Conservation (phyloP, 225 moss, liverwort and hornwort species). For the Anthoceros angustus region DNA sequence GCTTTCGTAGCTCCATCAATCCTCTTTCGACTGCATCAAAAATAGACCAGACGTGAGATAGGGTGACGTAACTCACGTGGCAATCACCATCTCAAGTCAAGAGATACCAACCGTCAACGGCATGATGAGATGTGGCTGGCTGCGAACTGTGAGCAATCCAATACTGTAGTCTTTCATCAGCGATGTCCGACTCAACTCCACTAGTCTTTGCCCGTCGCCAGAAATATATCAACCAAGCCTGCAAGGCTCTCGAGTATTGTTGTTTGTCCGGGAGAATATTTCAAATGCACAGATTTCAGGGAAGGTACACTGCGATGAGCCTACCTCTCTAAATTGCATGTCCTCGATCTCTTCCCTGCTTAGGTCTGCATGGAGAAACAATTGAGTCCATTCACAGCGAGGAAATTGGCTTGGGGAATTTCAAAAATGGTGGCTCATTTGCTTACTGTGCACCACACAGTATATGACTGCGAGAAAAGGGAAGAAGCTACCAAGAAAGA, state of each 20-base stretch:
- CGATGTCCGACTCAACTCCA: conserved; percentile 75
- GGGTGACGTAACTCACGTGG: not conserved
- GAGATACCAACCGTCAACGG: conserved; percentile 31
- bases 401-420: not conserved
- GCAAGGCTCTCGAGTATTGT: not conserved
- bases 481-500: not conserved
- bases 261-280: not conserved
- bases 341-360: conserved; percentile 34
- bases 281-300: not conserved
- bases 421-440: not conserved
- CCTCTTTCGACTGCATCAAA: conserved; percentile 44
- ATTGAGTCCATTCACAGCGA: not conserved
- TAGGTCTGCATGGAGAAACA: conserved; percentile 12
- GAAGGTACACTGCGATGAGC: not conserved
- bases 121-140: conserved; percentile 67
- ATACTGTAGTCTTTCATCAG: conserved; percentile 60
- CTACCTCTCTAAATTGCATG: conserved; percentile 55
- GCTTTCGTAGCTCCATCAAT: conserved; percentile 71
- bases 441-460: not conserved
- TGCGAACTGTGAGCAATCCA: conserved; percentile 82
- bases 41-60: not conserved
- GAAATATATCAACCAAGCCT: conserved; percentile 90
- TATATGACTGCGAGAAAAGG: not conserved
- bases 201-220: conserved; percentile 88
- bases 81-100: not conserved